Percentiles rank a stretch among this genome's conserved stretches.
Conservation (phyloP, 2,329 filamentous ascomycete genomes). For the Pestalotiopsis sp. region DNA sequence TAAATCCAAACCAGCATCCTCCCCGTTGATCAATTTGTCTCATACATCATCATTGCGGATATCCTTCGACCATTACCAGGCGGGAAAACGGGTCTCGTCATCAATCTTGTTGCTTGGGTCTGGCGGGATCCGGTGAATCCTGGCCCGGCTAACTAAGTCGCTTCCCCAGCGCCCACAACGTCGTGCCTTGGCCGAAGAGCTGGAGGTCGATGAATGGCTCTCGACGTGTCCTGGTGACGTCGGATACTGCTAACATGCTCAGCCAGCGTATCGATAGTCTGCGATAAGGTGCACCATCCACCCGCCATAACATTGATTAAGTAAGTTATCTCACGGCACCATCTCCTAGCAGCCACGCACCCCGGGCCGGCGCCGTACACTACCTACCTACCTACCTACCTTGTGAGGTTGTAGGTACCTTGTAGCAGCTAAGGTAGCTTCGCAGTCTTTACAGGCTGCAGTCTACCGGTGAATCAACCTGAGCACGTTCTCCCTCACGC, state of each 20-base stretch:
- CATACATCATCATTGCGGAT: not conserved
- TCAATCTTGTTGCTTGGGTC: not conserved
- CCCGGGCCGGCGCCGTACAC: not conserved
- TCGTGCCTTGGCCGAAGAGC: not conserved
- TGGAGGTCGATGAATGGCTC: not conserved
- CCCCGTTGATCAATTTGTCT: not conserved
- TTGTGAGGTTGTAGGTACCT: too few species aligned
- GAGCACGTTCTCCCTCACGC: too few species aligned
- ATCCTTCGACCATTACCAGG: not conserved
- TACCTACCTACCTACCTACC: too few species aligned
- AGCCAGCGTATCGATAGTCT: not conserved
- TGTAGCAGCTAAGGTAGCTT: too few species aligned
- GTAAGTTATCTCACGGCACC: not conserved
- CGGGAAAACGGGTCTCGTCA: not conserved
- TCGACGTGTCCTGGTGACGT: not conserved
- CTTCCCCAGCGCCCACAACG: not conserved
- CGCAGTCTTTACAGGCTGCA: too few species aligned
- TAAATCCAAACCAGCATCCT: not conserved
- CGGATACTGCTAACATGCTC: not conserved
- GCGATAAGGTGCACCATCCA: not conserved
- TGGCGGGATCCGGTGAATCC: not conserved
- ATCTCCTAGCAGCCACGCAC: not conserved
- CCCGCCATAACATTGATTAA: not conserved
- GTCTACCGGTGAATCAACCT: too few species aligned
- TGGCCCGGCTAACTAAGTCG: not conserved